These are phyloP conservation scores for Phytophthora foliorum DNA, from an alignment of 352 stramenopile genomes.

Conservation along the genomic window DNA sequence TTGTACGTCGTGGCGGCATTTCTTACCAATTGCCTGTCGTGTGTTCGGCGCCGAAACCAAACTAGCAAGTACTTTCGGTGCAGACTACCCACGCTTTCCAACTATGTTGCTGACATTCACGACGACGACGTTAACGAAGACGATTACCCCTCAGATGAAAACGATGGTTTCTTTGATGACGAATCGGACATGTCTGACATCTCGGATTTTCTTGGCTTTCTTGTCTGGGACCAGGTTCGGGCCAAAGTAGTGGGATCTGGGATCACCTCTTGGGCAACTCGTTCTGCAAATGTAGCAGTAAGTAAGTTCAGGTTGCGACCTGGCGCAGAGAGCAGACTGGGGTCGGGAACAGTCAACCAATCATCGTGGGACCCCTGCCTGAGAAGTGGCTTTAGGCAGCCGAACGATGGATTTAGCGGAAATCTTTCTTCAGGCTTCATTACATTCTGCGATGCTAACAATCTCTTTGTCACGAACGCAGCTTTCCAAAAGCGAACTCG, in stretches of 20 bases:
- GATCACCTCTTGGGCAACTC: too few relatives aligned
- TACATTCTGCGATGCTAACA: conserved; percentile 21
- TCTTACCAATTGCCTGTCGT: background rate
- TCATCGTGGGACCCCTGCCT: too few relatives aligned
- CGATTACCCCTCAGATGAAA: conserved; percentile 2
- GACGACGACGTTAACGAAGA: background rate
- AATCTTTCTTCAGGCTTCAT: too few relatives aligned
- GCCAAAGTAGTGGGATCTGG: too few relatives aligned
- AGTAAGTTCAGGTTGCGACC: too few relatives aligned
- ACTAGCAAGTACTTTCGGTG: conserved; percentile 3
- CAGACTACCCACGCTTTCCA: conserved; percentile 1
- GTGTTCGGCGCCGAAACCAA: background rate
- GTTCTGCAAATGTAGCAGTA: too few relatives aligned
- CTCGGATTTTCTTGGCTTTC: background rate
- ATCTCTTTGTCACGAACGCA: conserved; percentile 27
- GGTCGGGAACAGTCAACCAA: too few relatives aligned
- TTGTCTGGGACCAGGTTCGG: too few relatives aligned
- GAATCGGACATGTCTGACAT: background rate
- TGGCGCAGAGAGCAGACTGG: too few relatives aligned
- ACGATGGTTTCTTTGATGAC: conserved; percentile 2
- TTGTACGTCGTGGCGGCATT: conserved; percentile 7
- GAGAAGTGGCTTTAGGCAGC: too few relatives aligned
- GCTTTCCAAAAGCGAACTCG: conserved; percentile 9
- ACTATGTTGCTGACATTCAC: background rate
- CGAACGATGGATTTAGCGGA: too few relatives aligned